A percentile compares a stretch with the other conserved stretches of the same genome.
These are phyloP conservation scores for Calonectria fujianensis DNA, from an alignment of 2,329 filamentous ascomycete genomes.

Conservation along the genomic window DNA sequence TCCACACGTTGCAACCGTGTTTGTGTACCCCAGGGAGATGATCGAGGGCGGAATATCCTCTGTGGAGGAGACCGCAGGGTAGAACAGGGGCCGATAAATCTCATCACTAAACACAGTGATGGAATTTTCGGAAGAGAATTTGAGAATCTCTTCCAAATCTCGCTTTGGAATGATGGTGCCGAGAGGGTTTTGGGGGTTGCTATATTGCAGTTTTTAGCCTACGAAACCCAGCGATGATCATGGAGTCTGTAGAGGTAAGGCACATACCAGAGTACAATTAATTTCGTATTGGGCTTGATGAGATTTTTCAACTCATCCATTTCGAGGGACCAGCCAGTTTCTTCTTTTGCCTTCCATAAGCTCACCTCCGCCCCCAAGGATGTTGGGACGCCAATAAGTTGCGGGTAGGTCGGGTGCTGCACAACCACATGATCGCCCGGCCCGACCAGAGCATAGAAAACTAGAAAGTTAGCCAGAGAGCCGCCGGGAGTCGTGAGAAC, in stretches of 20 bases:
- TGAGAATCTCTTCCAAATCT: background rate
- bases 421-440: conserved; percentile 1
- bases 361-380: background rate
- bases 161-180: background rate
- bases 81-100: background rate
- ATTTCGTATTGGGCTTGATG: background rate
- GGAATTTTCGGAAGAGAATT: background rate
- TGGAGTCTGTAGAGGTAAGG: background rate
- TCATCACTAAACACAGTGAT: background rate
- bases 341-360: background rate
- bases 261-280: background rate
- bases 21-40: background rate
- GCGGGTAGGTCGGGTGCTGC: background rate
- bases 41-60: background rate
- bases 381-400: background rate
- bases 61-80: background rate
- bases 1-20: background rate
- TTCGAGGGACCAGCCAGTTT: background rate
- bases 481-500: background rate
- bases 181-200: background rate
- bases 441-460: background rate
- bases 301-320: background rate
- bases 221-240: background rate
- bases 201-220: background rate
- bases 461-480: background rate